Conservation (phyloP, 192 early-diverging fungal genomes). For the Coemansia sp. region DNA sequence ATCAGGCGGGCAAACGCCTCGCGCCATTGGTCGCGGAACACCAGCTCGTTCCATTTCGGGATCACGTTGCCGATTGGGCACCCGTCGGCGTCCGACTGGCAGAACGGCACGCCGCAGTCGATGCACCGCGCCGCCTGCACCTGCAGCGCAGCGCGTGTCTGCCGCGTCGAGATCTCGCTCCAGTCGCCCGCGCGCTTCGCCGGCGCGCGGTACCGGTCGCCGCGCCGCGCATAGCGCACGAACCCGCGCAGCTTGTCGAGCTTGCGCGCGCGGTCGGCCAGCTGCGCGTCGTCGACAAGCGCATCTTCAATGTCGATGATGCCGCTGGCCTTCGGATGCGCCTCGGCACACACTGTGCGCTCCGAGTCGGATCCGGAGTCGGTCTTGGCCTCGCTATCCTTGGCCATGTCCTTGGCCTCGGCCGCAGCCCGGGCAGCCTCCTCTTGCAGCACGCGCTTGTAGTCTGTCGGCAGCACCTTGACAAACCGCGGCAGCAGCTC, state of each 20-base stretch:
- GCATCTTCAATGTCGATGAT: conserved; percentile 90
- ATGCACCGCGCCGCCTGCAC: conserved; percentile 97
- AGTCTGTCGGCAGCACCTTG: conserved; percentile 94
- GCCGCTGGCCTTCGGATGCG: conserved; percentile 53
- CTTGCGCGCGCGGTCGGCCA: conserved; percentile 62
- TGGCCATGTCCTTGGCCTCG: neutral
- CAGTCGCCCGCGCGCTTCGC: conserved; percentile 82
- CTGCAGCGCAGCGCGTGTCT: conserved; percentile 76
- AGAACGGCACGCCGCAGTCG: conserved; percentile 98
- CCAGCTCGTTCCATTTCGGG: conserved; percentile 98
- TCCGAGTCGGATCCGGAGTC: conserved; percentile 18
- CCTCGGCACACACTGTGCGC: conserved; percentile 35
- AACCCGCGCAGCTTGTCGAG: conserved; percentile 97
- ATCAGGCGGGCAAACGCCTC: conserved; percentile 90
- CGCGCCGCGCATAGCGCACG: conserved; percentile 88
- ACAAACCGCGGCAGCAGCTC: conserved; percentile 76
- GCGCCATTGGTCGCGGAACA: conserved; percentile 95
- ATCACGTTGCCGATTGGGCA: conserved; percentile 99
- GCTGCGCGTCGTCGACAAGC: conserved; percentile 73
- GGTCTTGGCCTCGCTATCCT: neutral
- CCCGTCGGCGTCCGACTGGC: conserved; percentile 90
- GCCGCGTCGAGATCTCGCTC: conserved; percentile 92
- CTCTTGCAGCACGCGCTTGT: conserved; percentile 74
- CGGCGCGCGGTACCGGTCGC: conserved; percentile 85
- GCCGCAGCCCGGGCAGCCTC: conserved; percentile 42